phyloP scores from a whole-genome alignment of 495 filamentous ascomycete species.

The Xylaria castorea region DNA sequence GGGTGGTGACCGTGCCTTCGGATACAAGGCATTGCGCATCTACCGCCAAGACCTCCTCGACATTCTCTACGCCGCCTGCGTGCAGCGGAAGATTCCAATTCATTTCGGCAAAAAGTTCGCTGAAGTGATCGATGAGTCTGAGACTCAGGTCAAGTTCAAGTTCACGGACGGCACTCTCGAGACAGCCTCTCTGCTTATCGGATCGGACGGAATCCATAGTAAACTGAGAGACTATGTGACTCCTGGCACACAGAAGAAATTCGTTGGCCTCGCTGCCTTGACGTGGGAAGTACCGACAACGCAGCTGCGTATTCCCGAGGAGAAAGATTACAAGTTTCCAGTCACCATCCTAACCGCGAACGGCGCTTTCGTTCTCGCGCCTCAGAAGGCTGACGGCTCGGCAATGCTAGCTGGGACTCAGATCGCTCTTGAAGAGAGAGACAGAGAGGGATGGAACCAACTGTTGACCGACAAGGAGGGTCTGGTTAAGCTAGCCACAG shows the following conservation, averaged over 20 bases:
- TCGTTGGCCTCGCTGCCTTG: slow-evolving; percentile 29
- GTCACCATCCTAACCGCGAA: slow-evolving; percentile 48
- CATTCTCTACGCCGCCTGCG: slow-evolving; percentile 39
- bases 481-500: slow-evolving; percentile 8
- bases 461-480: slow-evolving; percentile 30
- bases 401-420: slow-evolving; percentile 53
- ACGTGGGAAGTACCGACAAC: slow-evolving; percentile 24
- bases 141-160: slow-evolving; percentile 42
- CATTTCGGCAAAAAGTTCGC: slow-evolving; percentile 52
- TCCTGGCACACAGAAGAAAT: slow-evolving; percentile 25
- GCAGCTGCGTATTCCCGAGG: slow-evolving; percentile 27
- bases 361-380: slow-evolving; percentile 56
- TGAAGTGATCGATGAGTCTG: slow-evolving; percentile 44
- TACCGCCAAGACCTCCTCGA: slow-evolving; percentile 55
- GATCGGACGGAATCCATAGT: slow-evolving; percentile 58
- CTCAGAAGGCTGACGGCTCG: slow-evolving; percentile 50
- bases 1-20: slow-evolving; percentile 48
- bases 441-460: slow-evolving; percentile 29
- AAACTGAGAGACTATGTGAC: slow-evolving; percentile 41
- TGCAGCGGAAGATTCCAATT: slow-evolving; percentile 46
- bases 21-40: slow-evolving; percentile 54
- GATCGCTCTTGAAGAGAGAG: slow-evolving; percentile 25
- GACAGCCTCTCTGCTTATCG: slow-evolving; percentile 47
- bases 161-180: slow-evolving; percentile 50
- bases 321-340: slow-evolving; percentile 47